Evolutionary conservation across 176 grass and related monocot genomes (phyloP).

Genomic region (Melocanna baccifera): DNA sequence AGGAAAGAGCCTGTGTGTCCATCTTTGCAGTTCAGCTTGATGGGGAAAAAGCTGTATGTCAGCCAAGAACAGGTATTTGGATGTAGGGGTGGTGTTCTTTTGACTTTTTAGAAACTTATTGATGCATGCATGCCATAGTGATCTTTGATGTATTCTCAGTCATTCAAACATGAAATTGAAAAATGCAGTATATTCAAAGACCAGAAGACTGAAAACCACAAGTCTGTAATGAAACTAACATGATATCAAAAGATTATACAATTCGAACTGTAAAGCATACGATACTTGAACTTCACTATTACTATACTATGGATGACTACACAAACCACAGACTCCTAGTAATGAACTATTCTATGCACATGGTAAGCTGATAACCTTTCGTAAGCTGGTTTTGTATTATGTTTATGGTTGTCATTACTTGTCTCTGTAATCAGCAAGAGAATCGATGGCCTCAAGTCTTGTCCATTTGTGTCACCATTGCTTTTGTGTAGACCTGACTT

Average conservation of each 20-base stretch:
- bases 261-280: no score
- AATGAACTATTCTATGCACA: background rate
- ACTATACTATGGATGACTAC: background rate
- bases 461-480: background rate
- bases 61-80: conserved; percentile 43
- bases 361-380: background rate
- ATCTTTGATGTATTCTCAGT: background rate
- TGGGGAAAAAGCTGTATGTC: conserved; percentile 66
- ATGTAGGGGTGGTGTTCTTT: background rate
- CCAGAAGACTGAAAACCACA: background rate
- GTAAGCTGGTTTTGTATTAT: background rate
- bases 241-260: no score
- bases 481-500: background rate
- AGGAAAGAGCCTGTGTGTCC: conserved; percentile 74
- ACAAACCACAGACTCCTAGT: background rate
- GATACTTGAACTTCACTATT: background rate
- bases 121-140: background rate
- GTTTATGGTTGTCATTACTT: background rate
- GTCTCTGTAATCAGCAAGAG: background rate
- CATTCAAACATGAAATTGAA: background rate
- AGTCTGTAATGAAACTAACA: background rate
- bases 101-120: background rate
- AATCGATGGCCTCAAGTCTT: background rate
- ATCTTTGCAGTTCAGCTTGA: conserved; percentile 68
- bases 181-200: background rate